Conservation (phyloP, 768 basidiomycete species). For the Russula brevipes region DNA sequence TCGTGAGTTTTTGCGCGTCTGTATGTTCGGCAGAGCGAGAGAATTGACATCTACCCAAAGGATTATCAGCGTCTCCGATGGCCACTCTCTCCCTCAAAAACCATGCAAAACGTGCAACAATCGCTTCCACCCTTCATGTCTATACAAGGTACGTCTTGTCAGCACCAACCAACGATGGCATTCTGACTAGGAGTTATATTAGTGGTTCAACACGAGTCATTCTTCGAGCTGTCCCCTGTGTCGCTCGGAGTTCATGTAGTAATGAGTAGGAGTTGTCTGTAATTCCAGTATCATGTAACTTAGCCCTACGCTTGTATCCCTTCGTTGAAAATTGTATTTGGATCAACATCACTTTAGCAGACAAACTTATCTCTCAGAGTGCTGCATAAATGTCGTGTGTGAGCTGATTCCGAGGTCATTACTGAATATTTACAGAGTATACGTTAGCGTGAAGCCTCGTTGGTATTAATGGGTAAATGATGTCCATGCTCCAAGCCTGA, state of each 20-base stretch:
- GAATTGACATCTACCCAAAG: conserved; percentile 36
- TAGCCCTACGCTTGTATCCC: neutral
- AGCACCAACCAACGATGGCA: neutral
- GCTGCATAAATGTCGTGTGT: no score
- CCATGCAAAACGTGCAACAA: conserved; percentile 95
- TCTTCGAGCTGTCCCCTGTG: conserved; percentile 90
- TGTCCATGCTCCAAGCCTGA: no score
- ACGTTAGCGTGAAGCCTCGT: no score
- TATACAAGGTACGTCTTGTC: conserved; percentile 65
- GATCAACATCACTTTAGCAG: no score
- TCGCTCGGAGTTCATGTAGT: conserved; percentile 68
- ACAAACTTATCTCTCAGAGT: no score
- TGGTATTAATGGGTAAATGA: no score
- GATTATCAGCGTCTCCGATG: conserved; percentile 87
- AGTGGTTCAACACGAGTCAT: conserved; percentile 91
- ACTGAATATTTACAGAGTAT: no score
- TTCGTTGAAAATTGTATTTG: neutral
- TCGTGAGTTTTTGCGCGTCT: conserved; percentile 48
- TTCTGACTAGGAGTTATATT: neutral
- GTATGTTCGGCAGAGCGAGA: neutral
- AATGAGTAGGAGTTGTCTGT: neutral
- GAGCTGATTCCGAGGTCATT: no score
- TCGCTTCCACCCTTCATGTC: conserved; percentile 84
- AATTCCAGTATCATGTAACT: conserved; percentile 2
- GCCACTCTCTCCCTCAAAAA: conserved; percentile 71